phyloP scores from a whole-genome alignment of 2,329 filamentous ascomycete genomes.

The Cladosporium sp. region DNA sequence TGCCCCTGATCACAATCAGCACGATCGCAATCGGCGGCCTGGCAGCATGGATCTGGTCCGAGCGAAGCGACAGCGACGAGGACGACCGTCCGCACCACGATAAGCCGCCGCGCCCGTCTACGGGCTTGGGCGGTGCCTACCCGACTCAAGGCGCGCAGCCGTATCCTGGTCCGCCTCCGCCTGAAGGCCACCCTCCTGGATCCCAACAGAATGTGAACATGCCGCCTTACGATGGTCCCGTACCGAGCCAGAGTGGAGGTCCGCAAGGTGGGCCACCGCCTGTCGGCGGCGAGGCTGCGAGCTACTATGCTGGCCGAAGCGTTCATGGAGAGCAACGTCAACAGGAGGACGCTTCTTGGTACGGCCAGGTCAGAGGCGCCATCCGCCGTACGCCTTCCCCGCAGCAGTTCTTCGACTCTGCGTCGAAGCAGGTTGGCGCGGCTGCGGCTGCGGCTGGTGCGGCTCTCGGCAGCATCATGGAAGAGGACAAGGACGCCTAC shows the following conservation, averaged over 20 bases:
- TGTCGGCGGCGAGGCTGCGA: conserved; percentile 24
- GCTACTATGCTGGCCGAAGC: conserved; percentile 21
- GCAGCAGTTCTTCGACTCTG: conserved; percentile 79
- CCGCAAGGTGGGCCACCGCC: conserved; percentile 21
- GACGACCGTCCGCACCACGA: conserved; percentile 50
- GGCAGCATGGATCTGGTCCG: conserved; percentile 90
- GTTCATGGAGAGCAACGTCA: conserved; percentile 10
- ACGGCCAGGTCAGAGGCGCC: conserved; percentile 65
- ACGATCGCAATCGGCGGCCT: conserved; percentile 81
- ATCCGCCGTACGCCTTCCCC: conserved; percentile 78
- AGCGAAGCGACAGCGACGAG: conserved; percentile 69
- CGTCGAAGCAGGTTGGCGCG: conserved; percentile 72
- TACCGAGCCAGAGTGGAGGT: conserved; percentile 20
- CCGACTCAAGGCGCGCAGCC: conserved; percentile 20
- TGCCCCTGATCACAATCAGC: conserved; percentile 79
- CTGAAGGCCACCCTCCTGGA: background rate
- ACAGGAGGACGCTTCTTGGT: conserved; percentile 20
- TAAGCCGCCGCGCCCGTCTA: conserved; percentile 25
- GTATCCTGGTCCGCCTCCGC: conserved; percentile 19
- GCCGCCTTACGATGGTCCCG: conserved; percentile 17
- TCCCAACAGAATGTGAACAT: conserved; percentile 9
- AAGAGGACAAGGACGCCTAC: conserved; percentile 74
- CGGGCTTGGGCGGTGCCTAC: conserved; percentile 12
- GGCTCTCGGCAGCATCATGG: conserved; percentile 73
- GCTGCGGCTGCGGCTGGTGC: conserved; percentile 78